A percentile compares a stretch with the other conserved stretches of the same genome.
phyloP scores from a whole-genome alignment of 331 rosid species.

The Quercus phellos region DNA sequence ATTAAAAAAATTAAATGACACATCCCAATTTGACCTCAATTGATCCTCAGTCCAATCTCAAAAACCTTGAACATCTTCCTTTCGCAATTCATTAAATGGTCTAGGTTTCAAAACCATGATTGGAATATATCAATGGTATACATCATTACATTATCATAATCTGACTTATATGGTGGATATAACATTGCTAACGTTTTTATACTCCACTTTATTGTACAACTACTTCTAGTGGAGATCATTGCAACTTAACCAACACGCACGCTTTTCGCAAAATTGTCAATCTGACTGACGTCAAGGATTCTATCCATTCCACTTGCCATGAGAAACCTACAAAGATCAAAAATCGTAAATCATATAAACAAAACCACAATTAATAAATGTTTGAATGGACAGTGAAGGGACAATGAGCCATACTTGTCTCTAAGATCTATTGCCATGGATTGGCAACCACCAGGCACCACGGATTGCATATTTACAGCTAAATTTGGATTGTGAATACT shows the following conservation, averaged over 20 bases:
- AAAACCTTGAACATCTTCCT: too few relatives aligned
- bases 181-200: neutral
- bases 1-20: too few relatives aligned
- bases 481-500: conserved; percentile 90
- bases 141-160: neutral
- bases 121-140: neutral
- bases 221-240: neutral
- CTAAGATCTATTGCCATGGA: conserved; percentile 56
- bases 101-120: neutral
- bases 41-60: too few relatives aligned
- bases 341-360: neutral
- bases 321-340: conserved; percentile 45
- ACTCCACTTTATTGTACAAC: neutral
- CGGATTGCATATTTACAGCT: conserved; percentile 79
- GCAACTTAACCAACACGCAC: conserved; percentile 31
- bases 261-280: conserved; percentile 41
- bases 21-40: too few relatives aligned
- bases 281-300: conserved; percentile 49
- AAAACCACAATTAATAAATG: neutral
- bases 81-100: too few relatives aligned
- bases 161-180: neutral
- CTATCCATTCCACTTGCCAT: conserved; percentile 50
- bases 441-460: conserved; percentile 58
- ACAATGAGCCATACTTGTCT: conserved; percentile 47
- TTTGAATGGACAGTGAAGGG: neutral